Evolutionary conservation across 768 basidiomycete genomes (phyloP), one percentile per base, ranked within the genome.

Genomic region (Rhizopogon rudus): DNA sequence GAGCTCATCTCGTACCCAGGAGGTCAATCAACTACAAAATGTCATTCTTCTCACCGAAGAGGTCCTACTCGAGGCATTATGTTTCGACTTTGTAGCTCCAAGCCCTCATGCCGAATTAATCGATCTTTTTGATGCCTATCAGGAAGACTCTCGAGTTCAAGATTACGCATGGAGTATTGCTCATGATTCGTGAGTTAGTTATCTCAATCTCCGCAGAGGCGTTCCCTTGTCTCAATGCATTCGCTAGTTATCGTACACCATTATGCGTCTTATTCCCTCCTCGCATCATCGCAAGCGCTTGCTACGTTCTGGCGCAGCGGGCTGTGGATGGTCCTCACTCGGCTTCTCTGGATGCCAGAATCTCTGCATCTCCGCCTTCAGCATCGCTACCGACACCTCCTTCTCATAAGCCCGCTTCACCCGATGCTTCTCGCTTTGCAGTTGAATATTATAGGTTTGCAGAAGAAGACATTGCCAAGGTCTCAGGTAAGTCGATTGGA

Each of bases 91-190:
- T 65, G 79, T 86, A 35, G 82, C 91, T 9, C 80, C 81, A 54
- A 91, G 82, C 62, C 88, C 90, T 16, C 91, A 93, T 61, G 81
- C 82, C 31, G 79, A 86, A 51, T 74, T 93, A 31, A 81, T 88
- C 43, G 86, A 91, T 58, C 73, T 92, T 10, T 87, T 91, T 62
- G 81, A 85, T 54, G 72, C 76, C 8, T 70, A 78, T 43, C 77
- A 77, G 57, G 74, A 76, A 42, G 78, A 76, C 37, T 52, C 65
- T 17, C 68, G 74, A 35, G 67, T 86, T 37, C 83, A 88, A 67
- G 90, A 91, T 64, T 86, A 82, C 63, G 84, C 89, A 12, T 93
- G 91, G 92, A 89, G 88, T 58, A 75, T 93, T 50, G 87, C 90
- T 13, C 88, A 91, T 70, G 91, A 93, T 74, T 91, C 91, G 91